Base-by-base conservation (phyloP, 371 early-diverging fungal species). In the Sporodiniella umbellata region DNA sequence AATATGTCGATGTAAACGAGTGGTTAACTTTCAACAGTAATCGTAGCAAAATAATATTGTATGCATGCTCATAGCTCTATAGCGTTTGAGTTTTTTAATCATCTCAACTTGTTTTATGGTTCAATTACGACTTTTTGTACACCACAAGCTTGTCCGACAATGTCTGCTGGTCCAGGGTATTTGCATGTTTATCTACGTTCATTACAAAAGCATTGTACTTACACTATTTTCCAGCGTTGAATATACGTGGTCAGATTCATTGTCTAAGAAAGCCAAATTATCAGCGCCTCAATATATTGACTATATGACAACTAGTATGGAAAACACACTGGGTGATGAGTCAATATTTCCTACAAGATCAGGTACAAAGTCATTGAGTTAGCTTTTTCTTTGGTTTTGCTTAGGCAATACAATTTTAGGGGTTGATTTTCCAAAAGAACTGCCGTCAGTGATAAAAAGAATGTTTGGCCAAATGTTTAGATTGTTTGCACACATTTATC, bases 221-320 rank as follows among this genome's bases (percentile, higher is more conserved):
- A n/a, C n/a, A n/a, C n/a, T n/a, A n/a, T n/a, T n/a, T n/a, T 12
- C 19, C 62, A 88, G 89, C 31, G 62, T 70, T 48, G 97, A 96
- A 51, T 96, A 94, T 65, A 73, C 84, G 12, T 98, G 96, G 96
- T 79, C 85, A 35, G 96, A 98, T 70, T 86, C 84, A 3, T 87
- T 91, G 45, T 83, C 85, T 31, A 89, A 89, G 62, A 83, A 81
- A 28, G 75, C 90, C 33, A 93, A 89, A 54, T 70, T 95, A 26
- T 83, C 92, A 3, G 98, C 98, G 46, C 90, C 92, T 22, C 95
- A 95, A 58, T 95, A 98, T 60, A 90, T 96, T 25, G 95, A 97
- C 70, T 94, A 85, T 53, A 88, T 90, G 54, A 84, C 92, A 70
- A 89, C 93, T 25, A 91, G 89, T 80, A 86, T 95, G 50, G 92